Conservation (phyloP, 2,329 filamentous ascomycete genomes). For the Cladosporium sp. region DNA sequence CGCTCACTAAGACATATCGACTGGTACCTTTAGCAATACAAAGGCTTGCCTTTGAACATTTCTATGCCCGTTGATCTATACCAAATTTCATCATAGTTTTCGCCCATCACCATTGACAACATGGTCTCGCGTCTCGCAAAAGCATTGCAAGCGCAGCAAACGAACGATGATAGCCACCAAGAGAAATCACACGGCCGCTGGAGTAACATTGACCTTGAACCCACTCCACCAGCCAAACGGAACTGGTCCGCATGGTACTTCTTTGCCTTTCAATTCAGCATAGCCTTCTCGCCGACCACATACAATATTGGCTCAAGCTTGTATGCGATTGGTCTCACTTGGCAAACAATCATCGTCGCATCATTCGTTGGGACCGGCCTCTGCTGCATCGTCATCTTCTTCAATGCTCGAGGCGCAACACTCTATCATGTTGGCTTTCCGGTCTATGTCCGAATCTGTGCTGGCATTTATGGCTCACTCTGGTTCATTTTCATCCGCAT, state of each 20-base stretch:
- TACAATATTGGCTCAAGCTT: conserved; percentile 38
- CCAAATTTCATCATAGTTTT: neutral
- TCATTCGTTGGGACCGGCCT: conserved; percentile 35
- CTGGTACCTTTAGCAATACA: neutral
- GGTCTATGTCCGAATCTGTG: conserved; percentile 37
- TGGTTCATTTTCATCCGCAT: conserved; percentile 43
- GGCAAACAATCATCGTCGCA: conserved; percentile 36
- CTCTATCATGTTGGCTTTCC: conserved; percentile 42
- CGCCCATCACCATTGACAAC: neutral
- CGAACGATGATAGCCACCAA: conserved; percentile 1
- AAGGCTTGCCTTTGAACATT: neutral
- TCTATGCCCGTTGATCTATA: neutral
- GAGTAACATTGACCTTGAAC: conserved; percentile 28
- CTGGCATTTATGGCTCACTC: conserved; percentile 41
- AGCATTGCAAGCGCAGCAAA: conserved; percentile 7
- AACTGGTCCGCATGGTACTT: conserved; percentile 28
- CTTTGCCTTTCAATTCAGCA: conserved; percentile 38
- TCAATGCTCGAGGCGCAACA: conserved; percentile 38
- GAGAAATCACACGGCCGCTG: conserved; percentile 19
- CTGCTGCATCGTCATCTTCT: conserved; percentile 36
- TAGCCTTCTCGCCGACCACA: conserved; percentile 38
- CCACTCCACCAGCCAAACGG: conserved; percentile 24
- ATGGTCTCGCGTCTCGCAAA: neutral
- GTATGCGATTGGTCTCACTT: conserved; percentile 36
- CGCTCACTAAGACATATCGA: neutral